A percentile compares a stretch with the other conserved stretches of the same genome.
phyloP scores from a whole-genome alignment of 352 stramenopile species.

The Phytopythium aichiense region DNA sequence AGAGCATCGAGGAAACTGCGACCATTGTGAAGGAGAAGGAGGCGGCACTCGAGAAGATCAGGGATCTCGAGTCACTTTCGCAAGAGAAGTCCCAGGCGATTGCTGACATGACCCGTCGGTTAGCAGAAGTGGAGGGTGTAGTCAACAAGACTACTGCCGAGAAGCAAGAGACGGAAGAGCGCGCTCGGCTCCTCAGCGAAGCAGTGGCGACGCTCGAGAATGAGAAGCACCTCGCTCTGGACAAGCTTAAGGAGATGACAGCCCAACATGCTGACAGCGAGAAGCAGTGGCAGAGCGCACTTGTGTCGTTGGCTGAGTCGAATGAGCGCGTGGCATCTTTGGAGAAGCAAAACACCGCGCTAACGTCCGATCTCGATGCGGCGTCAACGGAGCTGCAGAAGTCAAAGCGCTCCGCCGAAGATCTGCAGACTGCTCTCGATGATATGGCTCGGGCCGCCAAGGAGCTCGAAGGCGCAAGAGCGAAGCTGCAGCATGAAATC shows the following conservation, averaged over 20 bases:
- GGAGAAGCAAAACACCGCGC: background rate
- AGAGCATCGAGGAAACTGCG: background rate
- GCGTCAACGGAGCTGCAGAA: slow-evolving; percentile 13
- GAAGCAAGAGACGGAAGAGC: background rate
- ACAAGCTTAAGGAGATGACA: background rate
- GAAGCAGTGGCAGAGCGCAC: background rate
- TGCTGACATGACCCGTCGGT: background rate
- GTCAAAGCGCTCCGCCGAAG: background rate
- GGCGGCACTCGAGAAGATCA: background rate
- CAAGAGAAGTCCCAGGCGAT: background rate
- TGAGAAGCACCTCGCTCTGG: background rate
- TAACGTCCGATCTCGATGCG: background rate
- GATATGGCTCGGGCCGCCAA: background rate
- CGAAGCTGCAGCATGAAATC: background rate
- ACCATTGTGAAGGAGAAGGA: background rate
- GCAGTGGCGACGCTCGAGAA: background rate
- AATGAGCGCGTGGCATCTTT: background rate
- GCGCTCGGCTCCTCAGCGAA: background rate
- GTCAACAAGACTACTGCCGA: background rate
- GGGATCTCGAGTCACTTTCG: background rate
- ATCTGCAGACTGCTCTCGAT: slow-evolving; percentile 3
- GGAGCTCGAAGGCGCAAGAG: background rate
- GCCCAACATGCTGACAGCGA: background rate
- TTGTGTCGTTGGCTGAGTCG: background rate
- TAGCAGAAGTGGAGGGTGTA: background rate